A percentile compares a stretch with the other conserved stretches of the same genome.
Conservation (phyloP, 1,284 basidiomycete species). For the Cronartium quercuum region DNA sequence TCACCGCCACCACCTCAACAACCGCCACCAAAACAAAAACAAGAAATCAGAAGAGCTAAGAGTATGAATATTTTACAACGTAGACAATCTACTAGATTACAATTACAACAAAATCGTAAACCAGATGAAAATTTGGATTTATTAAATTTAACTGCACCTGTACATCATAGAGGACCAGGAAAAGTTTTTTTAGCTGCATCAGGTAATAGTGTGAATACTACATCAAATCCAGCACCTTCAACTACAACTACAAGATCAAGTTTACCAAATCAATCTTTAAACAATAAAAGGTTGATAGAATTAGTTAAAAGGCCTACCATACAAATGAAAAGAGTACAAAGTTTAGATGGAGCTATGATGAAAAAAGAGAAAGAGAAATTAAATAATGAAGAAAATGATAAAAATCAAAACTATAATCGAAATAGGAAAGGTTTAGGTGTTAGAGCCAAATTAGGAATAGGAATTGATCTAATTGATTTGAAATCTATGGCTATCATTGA, state of each 20-base stretch:
- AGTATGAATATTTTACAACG: constrained; percentile 36
- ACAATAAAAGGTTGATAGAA: constrained; percentile 45
- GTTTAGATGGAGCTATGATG: constrained; percentile 47
- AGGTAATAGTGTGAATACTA: constrained; percentile 87
- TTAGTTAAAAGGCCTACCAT: constrained; percentile 41
- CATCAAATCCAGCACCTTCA: constrained; percentile 77
- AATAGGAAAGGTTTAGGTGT: constrained; percentile 49
- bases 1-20: constrained; percentile 4
- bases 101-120: background rate
- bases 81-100: constrained; percentile 8
- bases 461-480: constrained; percentile 55
- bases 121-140: background rate
- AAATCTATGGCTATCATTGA: constrained; percentile 61
- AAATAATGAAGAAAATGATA: background rate
- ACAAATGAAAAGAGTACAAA: constrained; percentile 41
- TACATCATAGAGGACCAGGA: constrained; percentile 49
- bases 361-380: constrained; percentile 44
- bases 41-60: no score
- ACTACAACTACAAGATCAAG: constrained; percentile 57
- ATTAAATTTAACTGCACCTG: constrained; percentile 43
- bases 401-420: constrained; percentile 41
- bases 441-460: constrained; percentile 60
- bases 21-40: no score
- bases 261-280: constrained; percentile 39
- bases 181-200: constrained; percentile 75